A percentile compares a stretch with the other conserved stretches of the same genome.
Evolutionary conservation across 2,329 filamentous ascomycete species (phyloP).

Genomic region (Chaetomium globosum): DNA sequence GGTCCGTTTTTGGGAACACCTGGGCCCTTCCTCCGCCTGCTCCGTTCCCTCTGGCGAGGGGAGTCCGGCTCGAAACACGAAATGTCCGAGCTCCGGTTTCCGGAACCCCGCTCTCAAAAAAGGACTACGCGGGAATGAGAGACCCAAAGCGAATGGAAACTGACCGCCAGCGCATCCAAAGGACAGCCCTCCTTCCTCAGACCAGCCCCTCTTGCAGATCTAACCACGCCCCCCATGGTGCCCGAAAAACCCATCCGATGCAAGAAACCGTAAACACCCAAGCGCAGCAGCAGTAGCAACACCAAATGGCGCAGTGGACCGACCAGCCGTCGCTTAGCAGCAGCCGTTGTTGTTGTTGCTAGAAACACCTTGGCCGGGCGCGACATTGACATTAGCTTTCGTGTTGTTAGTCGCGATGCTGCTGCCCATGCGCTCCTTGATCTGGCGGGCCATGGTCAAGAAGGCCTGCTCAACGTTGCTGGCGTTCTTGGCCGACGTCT

Average conservation of each 20-base stretch:
- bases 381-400: slow-evolving; percentile 96
- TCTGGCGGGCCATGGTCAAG: slow-evolving; percentile 99
- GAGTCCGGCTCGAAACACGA: background rate
- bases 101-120: background rate
- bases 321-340: slow-evolving; percentile 38
- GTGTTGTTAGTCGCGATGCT: slow-evolving; percentile 94
- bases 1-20: slow-evolving; percentile 22
- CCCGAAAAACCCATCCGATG: slow-evolving; percentile 35
- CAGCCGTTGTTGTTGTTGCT: slow-evolving; percentile 43
- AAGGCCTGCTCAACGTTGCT: slow-evolving; percentile 99
- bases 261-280: slow-evolving; percentile 37
- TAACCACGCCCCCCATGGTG: slow-evolving; percentile 33
- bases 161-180: slow-evolving; percentile 20
- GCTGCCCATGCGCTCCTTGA: slow-evolving; percentile 99
- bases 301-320: slow-evolving; percentile 15
- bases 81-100: background rate
- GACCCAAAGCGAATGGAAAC: slow-evolving; percentile 9
- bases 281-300: slow-evolving; percentile 30
- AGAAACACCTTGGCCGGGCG: slow-evolving; percentile 90
- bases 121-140: slow-evolving; percentile 4
- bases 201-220: slow-evolving; percentile 29
- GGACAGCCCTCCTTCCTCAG: slow-evolving; percentile 12
- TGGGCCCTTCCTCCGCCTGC: background rate
- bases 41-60: background rate
- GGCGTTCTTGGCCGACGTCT: slow-evolving; percentile 99